phyloP scores from a whole-genome alignment of 2,329 filamentous ascomycete genomes.

The Aspergillus glaucus region DNA sequence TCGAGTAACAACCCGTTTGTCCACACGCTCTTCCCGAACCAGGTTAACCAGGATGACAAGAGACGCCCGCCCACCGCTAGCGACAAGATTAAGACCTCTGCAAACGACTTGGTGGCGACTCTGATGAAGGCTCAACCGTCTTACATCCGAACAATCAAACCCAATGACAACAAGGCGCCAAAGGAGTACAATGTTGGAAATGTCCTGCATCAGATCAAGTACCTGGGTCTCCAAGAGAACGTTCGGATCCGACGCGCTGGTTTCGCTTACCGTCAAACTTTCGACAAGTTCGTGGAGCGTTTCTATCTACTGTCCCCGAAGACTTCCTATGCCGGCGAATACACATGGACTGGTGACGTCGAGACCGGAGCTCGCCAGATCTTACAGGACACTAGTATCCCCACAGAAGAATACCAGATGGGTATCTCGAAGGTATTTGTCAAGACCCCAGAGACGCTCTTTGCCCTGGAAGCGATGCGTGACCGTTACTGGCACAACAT shows the following conservation, averaged over 20 bases:
- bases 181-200: constrained; percentile 87
- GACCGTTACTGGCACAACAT: constrained; percentile 99
- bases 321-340: constrained; percentile 93
- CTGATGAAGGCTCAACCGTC: constrained; percentile 96
- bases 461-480: constrained; percentile 94
- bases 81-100: constrained; percentile 91
- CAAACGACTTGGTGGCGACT: constrained; percentile 89
- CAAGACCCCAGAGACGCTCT: constrained; percentile 94
- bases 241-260: constrained; percentile 93
- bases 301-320: constrained; percentile 94
- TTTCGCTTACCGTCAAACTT: constrained; percentile 94
- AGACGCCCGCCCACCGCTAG: constrained; percentile 89
- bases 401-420: constrained; percentile 92
- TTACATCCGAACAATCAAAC: constrained; percentile 98
- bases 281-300: constrained; percentile 95
- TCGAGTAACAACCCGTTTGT: constrained; percentile 80
- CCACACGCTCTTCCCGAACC: constrained; percentile 80
- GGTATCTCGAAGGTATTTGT: constrained; percentile 96
- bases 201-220: constrained; percentile 97
- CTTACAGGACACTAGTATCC: constrained; percentile 92
- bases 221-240: constrained; percentile 98
- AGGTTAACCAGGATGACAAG: constrained; percentile 93
- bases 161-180: constrained; percentile 96
- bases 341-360: constrained; percentile 86
- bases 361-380: constrained; percentile 87